Evolutionary conservation across 2,329 filamentous ascomycete species (phyloP).

Genomic region (Blastomyces gilchristii): DNA sequence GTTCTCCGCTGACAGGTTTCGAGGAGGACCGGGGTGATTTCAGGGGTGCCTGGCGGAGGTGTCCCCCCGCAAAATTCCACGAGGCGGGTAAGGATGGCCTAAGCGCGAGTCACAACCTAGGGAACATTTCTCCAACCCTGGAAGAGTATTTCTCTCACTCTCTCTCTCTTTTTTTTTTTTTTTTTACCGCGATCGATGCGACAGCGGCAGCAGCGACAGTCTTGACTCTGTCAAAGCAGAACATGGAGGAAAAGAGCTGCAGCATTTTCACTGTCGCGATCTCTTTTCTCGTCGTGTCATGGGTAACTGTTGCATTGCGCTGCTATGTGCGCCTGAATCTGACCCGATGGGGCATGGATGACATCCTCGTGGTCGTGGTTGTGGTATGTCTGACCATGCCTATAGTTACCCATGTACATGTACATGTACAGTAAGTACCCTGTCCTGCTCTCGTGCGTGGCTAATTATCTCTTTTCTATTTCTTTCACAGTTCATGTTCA

Average conservation of each 20-base stretch:
- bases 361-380: neutral
- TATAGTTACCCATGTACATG: neutral
- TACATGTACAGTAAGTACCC: neutral
- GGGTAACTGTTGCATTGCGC: neutral
- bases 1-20: neutral
- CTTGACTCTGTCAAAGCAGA: neutral
- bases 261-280: neutral
- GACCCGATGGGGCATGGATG: neutral
- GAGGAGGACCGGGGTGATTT: neutral
- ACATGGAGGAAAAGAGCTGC: constrained; percentile 1
- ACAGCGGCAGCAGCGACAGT: neutral
- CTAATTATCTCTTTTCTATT: neutral
- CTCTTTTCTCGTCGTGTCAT: neutral
- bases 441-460: neutral
- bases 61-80: neutral
- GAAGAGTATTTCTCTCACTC: neutral
- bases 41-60: neutral
- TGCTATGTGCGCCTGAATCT: neutral
- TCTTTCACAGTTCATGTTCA: neutral
- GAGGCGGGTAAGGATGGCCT: neutral
- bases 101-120: neutral
- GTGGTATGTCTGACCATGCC: neutral
- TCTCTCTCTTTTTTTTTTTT: neutral
- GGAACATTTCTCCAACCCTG: neutral
- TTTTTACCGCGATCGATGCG: neutral